Base-by-base conservation (phyloP, 768 basidiomycete genomes). In the Termitomyces sp. region DNA sequence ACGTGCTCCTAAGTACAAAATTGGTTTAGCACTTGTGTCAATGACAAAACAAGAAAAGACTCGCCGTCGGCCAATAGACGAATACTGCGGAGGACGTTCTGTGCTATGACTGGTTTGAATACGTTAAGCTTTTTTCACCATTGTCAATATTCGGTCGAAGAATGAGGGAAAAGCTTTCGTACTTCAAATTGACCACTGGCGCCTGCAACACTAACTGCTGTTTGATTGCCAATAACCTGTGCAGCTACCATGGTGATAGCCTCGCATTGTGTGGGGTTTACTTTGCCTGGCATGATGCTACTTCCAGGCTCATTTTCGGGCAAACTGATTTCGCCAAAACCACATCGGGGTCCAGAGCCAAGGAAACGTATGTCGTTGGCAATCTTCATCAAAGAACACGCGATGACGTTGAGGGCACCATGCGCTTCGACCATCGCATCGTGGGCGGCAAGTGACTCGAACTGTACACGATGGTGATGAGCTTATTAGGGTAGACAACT, bases 201-300 rank as follows among this genome's bases (percentile, higher is more conserved):
- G 53, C 97, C 93, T 36, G 95, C 95, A 63, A 99, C 78, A 66
- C 88, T 91, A 70, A 98, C 92, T 45, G 88, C 74, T 12, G 94
- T 95, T 73, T 98, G 91, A 76, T 98, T 99, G 42, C 97, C 97
- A 74, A 98, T 96, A 5, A 98, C 96, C 72, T 98, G 97, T 0
- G 96, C 95, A 42, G 94, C 93, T 24, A 98, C 94, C 97, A 98
- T 98, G 10, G 97, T 98, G 60, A 98, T 74, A 8, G 97, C 97
- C 75, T 99, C 97, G 65, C 97, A 98, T 71, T 99, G 97, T 5
- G 97, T 99, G 12, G 97, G 97, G 76, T 99, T 99, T 58, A 99
- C 97, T 78, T 99, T 98, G 60, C 97, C 97, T 7, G 95, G 97
- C 97, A 99, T 99, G 76, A 99, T 98, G 58, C 93, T 96, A 68